These are phyloP conservation scores for Pyricularia sp. DNA, from an alignment of 2,329 filamentous ascomycete genomes.

Conservation along the genomic window DNA sequence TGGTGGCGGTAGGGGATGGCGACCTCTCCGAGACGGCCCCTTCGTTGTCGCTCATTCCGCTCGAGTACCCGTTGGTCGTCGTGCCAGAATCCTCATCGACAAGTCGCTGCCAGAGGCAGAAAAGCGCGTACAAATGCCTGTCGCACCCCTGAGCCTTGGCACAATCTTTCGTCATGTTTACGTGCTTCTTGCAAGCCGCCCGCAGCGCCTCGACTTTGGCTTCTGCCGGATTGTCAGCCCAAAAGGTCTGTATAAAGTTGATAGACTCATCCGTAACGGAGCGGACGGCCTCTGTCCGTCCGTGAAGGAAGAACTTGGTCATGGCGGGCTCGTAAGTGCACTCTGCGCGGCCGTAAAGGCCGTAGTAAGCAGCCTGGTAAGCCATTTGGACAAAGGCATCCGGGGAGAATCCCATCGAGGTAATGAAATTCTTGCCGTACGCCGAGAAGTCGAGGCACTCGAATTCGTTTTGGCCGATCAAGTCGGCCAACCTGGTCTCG, in stretches of 20 bases:
- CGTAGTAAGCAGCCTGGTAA: conserved; percentile 96
- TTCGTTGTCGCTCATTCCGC: conserved; percentile 28
- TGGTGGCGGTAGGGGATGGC: neutral
- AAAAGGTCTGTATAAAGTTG: conserved; percentile 89
- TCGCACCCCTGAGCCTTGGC: conserved; percentile 88
- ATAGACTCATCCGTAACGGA: conserved; percentile 74
- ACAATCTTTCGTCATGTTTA: conserved; percentile 70
- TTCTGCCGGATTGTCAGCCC: conserved; percentile 77
- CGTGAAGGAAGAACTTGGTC: conserved; percentile 91
- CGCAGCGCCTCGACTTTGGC: conserved; percentile 80
- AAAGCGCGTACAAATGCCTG: conserved; percentile 85
- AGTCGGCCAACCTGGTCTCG: conserved; percentile 84
- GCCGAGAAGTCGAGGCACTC: conserved; percentile 78
- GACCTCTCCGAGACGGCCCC: conserved; percentile 3
- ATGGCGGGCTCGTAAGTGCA: conserved; percentile 97
- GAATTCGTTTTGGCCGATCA: conserved; percentile 96
- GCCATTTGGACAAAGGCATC: conserved; percentile 99
- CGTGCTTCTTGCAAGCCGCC: conserved; percentile 77
- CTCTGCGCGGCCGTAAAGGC: conserved; percentile 86
- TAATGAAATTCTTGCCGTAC: conserved; percentile 97
- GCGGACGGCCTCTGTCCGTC: conserved; percentile 87
- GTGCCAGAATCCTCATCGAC: conserved; percentile 62
- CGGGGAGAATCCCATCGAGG: conserved; percentile 90
- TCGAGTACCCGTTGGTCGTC: conserved; percentile 50
- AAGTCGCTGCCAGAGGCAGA: conserved; percentile 87